A percentile compares a stretch with the other conserved stretches of the same genome.
Evolutionary conservation across 2,329 filamentous ascomycete genomes (phyloP).

Genomic region (Sarocladium oryzae): DNA sequence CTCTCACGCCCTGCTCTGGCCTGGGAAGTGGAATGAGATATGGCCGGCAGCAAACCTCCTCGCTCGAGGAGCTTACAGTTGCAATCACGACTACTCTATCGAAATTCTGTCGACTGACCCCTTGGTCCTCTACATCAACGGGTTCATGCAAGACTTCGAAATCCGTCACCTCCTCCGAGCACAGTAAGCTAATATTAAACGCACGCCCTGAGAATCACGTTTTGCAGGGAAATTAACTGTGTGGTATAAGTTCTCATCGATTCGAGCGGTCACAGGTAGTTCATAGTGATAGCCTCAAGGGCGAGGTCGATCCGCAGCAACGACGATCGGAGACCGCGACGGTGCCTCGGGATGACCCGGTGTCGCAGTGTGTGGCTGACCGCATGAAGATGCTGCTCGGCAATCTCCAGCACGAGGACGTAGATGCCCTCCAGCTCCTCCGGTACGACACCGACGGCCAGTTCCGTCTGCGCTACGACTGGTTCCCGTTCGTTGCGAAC

Average conservation of each 20-base stretch:
- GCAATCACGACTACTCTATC: not conserved
- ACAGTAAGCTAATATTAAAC: not conserved
- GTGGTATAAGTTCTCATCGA: no score
- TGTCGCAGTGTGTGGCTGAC: not conserved
- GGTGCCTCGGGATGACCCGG: not conserved
- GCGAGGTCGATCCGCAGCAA: not conserved
- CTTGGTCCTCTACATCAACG: not conserved
- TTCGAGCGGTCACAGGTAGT: not conserved
- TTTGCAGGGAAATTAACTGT: not conserved
- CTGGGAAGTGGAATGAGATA: no score
- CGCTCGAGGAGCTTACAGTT: no score
- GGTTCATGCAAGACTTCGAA: not conserved
- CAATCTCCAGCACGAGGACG: not conserved
- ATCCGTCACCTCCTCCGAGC: not conserved
- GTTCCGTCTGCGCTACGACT: not conserved
- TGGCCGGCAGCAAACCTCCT: no score
- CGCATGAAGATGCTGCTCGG: not conserved
- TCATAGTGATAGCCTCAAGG: not conserved
- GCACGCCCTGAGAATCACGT: not conserved
- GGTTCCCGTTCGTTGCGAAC: no score
- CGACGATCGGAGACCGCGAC: not conserved
- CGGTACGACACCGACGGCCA: not conserved
- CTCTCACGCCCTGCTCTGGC: no score
- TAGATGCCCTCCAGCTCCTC: not conserved
- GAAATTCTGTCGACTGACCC: not conserved